These are phyloP conservation scores for Monosporascus sp. DNA, from an alignment of 2,329 filamentous ascomycete species.

Conservation along the genomic window DNA sequence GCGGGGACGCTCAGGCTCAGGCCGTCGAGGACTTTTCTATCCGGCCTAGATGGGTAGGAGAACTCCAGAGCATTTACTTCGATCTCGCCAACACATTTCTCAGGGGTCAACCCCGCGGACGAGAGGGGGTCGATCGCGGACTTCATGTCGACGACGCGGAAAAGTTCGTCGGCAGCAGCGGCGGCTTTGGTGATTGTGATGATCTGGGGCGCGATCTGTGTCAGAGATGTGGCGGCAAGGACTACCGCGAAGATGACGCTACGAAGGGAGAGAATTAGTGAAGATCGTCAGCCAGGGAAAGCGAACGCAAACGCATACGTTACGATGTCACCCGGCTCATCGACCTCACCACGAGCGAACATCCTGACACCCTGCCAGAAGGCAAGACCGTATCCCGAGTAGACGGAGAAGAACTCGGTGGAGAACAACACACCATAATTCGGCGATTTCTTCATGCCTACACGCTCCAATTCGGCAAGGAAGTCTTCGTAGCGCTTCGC, in stretches of 20 bases:
- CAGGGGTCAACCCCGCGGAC: constrained; percentile 24
- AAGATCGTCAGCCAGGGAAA: background rate
- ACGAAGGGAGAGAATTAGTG: background rate
- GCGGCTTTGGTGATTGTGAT: constrained; percentile 34
- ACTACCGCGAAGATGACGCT: constrained; percentile 35
- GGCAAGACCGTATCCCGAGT: constrained; percentile 36
- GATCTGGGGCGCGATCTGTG: constrained; percentile 31
- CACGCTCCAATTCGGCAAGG: constrained; percentile 29
- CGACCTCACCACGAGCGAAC: constrained; percentile 32
- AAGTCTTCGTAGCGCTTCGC: constrained; percentile 34
- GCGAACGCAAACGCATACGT: constrained; percentile 20
- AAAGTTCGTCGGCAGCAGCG: constrained; percentile 32
- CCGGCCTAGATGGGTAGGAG: constrained; percentile 40
- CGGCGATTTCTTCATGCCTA: constrained; percentile 34
- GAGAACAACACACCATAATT: constrained; percentile 35
- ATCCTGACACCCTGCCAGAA: constrained; percentile 42
- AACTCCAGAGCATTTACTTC: constrained; percentile 39
- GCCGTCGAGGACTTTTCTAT: constrained; percentile 35
- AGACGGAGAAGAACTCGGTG: constrained; percentile 36
- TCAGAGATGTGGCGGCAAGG: constrained; percentile 32
- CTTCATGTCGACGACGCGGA: constrained; percentile 31
- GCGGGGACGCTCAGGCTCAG: constrained; percentile 39
- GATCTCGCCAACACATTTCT: constrained; percentile 27
- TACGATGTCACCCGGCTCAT: constrained; percentile 33
- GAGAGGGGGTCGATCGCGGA: constrained; percentile 32